A percentile compares a stretch with the other conserved stretches of the same genome.
Conservation (phyloP, 441 rosid genomes). For the Daphne laureola region DNA sequence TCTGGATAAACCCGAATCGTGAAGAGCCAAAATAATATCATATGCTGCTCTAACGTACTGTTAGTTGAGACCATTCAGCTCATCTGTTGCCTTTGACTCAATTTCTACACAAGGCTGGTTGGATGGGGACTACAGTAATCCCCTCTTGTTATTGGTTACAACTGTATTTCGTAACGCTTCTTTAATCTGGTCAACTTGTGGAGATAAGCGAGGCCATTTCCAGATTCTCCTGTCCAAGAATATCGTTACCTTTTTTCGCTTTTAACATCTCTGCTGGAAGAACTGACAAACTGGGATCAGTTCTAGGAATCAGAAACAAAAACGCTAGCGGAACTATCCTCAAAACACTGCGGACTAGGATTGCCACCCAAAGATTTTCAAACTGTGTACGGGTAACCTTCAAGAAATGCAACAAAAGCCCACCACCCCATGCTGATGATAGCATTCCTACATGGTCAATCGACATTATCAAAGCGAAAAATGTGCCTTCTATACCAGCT, state of each 20-base stretch:
- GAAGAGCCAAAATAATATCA: too few species aligned
- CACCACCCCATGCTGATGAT: slow-evolving; percentile 66
- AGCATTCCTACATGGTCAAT: slow-evolving; percentile 61
- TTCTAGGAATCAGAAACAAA: slow-evolving; percentile 40
- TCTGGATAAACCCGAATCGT: too few species aligned
- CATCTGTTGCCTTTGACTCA: too few species aligned
- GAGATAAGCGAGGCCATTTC: slow-evolving; percentile 38
- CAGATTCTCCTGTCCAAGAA: slow-evolving; percentile 22
- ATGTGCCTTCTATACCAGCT: slow-evolving; percentile 66
- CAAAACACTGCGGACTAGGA: slow-evolving; percentile 43
- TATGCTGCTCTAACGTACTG: too few species aligned
- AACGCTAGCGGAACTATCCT: slow-evolving; percentile 37
- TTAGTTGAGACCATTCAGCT: too few species aligned
- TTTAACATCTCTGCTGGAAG: slow-evolving; percentile 40
- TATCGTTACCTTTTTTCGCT: slow-evolving; percentile 21
- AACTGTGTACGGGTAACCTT: slow-evolving; percentile 53
- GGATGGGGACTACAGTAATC: too few species aligned
- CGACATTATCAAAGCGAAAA: slow-evolving; percentile 72
- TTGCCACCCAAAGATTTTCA: slow-evolving; percentile 55
- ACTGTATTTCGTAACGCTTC: too few species aligned
- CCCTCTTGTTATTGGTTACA: too few species aligned
- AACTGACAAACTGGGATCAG: slow-evolving; percentile 32
- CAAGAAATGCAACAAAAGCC: slow-evolving; percentile 43
- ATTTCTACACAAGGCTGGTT: too few species aligned
- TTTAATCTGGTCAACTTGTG: slow-evolving; percentile 10